These are phyloP conservation scores for Trichoderma sp. DNA, from an alignment of 2,329 filamentous ascomycete genomes.

Conservation along the genomic window DNA sequence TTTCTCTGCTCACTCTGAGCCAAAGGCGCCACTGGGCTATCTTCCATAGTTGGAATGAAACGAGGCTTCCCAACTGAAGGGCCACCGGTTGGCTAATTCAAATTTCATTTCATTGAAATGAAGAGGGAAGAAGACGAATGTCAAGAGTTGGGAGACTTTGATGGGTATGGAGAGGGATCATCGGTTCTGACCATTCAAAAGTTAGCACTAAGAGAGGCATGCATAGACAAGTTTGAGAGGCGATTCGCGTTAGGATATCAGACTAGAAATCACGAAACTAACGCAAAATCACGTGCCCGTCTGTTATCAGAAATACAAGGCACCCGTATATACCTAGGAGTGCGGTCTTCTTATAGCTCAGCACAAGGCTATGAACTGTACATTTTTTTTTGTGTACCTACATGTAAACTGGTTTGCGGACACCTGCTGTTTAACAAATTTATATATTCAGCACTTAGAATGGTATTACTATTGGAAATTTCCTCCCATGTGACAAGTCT, in stretches of 20 bases:
- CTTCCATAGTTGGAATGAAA: neutral
- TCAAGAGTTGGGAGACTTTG: neutral
- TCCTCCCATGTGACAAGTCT: constrained; percentile 6
- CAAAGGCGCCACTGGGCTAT: neutral
- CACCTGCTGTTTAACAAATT: neutral
- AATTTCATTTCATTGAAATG: neutral
- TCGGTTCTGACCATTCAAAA: neutral
- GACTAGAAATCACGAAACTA: constrained; percentile 33
- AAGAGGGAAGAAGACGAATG: neutral
- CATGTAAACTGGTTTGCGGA: neutral
- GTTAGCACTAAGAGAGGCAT: neutral
- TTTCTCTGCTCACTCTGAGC: neutral
- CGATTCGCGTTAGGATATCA: neutral
- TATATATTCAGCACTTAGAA: neutral
- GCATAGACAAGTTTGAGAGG: neutral
- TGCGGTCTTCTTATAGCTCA: neutral
- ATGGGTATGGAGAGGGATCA: neutral
- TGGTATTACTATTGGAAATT: neutral
- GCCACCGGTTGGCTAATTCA: neutral
- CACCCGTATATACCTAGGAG: neutral
- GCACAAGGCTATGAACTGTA: neutral
- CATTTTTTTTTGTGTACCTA: neutral
- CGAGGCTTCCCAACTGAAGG: neutral
- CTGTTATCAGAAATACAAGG: neutral
- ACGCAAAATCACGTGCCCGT: constrained; percentile 41